These are phyloP conservation scores for Fusarium virguliforme DNA, from an alignment of 2,329 filamentous ascomycete species.

Conservation along the genomic window DNA sequence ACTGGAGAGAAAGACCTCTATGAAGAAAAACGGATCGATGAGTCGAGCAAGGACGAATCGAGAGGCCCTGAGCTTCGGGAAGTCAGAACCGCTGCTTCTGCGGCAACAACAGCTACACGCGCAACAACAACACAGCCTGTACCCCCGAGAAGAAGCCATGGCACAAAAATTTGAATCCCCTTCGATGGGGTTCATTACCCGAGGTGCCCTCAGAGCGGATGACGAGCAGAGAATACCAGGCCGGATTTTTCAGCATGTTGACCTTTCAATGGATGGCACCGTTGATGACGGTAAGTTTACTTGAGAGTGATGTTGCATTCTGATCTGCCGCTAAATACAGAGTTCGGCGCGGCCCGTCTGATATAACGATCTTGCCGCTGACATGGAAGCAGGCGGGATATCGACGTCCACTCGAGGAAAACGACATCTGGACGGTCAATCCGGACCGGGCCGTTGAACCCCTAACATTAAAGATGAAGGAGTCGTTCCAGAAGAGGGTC, in stretches of 20 bases:
- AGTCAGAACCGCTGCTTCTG: conserved; percentile 70
- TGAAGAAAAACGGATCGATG: conserved; percentile 20
- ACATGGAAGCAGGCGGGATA: conserved; percentile 78
- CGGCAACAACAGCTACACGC: conserved; percentile 65
- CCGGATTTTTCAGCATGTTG: conserved; percentile 80
- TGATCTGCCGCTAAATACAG: conserved; percentile 32
- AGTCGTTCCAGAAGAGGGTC: conserved; percentile 78
- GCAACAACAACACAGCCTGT: conserved; percentile 58
- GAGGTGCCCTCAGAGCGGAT: conserved; percentile 69
- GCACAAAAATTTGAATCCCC: conserved; percentile 74
- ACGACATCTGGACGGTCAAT: conserved; percentile 92
- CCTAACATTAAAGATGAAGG: conserved; percentile 76
- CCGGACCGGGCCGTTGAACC: conserved; percentile 81
- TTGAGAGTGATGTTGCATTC: background rate
- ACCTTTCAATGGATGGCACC: conserved; percentile 94
- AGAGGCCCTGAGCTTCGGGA: conserved; percentile 43
- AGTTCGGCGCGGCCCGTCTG: conserved; percentile 40
- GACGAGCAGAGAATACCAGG: conserved; percentile 79
- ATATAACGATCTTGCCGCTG: conserved; percentile 19
- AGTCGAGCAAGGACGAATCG: conserved; percentile 27
- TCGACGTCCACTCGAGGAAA: conserved; percentile 83
- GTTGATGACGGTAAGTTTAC: conserved; percentile 78
- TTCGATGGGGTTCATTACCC: conserved; percentile 72
- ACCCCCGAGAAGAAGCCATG: conserved; percentile 68
- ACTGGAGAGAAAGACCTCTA: conserved; percentile 37